phyloP scores from a whole-genome alignment of 2,329 filamentous ascomycete species.

The Rugonectria rugulosa region DNA sequence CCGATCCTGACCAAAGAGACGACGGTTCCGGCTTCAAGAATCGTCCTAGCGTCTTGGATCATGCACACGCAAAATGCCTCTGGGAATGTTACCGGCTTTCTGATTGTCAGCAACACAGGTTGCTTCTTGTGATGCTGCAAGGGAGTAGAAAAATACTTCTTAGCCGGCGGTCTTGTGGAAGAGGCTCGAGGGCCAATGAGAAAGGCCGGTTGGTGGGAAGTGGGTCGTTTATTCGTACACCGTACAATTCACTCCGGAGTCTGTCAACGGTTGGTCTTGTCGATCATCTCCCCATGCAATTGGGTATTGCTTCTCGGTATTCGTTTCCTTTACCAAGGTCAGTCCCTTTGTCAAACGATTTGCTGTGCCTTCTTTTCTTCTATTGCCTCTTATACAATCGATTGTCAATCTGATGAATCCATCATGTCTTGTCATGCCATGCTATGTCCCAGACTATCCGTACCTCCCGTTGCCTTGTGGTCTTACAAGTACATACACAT shows the following conservation, averaged over 20 bases:
- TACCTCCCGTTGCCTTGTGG: conserved; percentile 1
- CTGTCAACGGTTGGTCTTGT: background rate
- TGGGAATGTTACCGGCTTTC: background rate
- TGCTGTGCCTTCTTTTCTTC: background rate
- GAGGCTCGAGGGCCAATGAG: background rate
- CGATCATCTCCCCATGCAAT: background rate
- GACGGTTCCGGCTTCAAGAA: background rate
- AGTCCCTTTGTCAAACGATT: no score
- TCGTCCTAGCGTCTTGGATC: background rate
- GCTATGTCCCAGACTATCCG: background rate
- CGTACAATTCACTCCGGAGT: no score
- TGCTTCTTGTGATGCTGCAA: background rate
- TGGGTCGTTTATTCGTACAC: no score
- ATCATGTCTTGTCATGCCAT: background rate
- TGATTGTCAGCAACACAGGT: background rate
- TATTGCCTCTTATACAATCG: no score
- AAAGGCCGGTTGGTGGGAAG: no score
- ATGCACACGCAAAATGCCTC: conserved; percentile 3
- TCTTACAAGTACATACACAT: no score
- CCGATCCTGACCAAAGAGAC: background rate
- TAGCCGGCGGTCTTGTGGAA: background rate
- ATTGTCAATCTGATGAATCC: no score
- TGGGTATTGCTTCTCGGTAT: background rate
- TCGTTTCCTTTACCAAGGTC: no score
- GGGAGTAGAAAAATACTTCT: background rate